Evolutionary conservation across 2,329 filamentous ascomycete species (phyloP).

Genomic region (Aspergillus niger): DNA sequence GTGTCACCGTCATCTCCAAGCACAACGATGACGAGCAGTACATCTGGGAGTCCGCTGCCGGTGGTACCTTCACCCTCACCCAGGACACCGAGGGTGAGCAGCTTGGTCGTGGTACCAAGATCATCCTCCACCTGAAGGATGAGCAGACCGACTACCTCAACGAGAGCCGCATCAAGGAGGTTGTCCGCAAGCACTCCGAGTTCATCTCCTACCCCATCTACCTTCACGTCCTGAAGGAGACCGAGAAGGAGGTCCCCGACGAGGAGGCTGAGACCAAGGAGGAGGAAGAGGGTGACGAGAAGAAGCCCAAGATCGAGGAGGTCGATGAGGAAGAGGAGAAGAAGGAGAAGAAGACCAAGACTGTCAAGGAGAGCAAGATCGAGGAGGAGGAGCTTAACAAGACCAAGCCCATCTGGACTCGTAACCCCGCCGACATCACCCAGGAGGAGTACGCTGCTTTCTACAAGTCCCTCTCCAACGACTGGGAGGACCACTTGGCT

Average conservation of each 20-base stretch:
- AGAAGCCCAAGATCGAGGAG: constrained; percentile 96
- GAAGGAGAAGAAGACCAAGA: constrained; percentile 98
- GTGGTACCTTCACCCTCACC: constrained; percentile 93
- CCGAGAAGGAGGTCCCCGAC: constrained; percentile 96
- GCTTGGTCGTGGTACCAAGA: constrained; percentile 93
- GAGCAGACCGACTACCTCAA: constrained; percentile 98
- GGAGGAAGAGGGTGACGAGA: constrained; percentile 78
- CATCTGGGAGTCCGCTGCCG: constrained; percentile 96
- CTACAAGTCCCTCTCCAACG: constrained; percentile 99
- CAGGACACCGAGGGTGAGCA: constrained; percentile 88
- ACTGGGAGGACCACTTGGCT: constrained; percentile 98
- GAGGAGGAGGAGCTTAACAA: constrained; percentile 99
- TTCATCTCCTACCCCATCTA: constrained; percentile 99
- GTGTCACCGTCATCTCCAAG: constrained; percentile 94
- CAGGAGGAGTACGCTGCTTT: constrained; percentile 97
- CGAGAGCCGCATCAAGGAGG: constrained; percentile 99
- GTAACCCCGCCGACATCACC: constrained; percentile 93
- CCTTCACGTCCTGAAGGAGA: constrained; percentile 99
- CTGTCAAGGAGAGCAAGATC: constrained; percentile 96
- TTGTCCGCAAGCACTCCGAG: constrained; percentile 99
- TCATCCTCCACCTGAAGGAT: constrained; percentile 98
- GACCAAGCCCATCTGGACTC: constrained; percentile 99
- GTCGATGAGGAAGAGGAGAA: constrained; percentile 81
- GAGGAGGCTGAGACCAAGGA: constrained; percentile 80
- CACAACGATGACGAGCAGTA: constrained; percentile 99